Conservation (phyloP, 345 rosid species). For the Raphanus sativus region DNA sequence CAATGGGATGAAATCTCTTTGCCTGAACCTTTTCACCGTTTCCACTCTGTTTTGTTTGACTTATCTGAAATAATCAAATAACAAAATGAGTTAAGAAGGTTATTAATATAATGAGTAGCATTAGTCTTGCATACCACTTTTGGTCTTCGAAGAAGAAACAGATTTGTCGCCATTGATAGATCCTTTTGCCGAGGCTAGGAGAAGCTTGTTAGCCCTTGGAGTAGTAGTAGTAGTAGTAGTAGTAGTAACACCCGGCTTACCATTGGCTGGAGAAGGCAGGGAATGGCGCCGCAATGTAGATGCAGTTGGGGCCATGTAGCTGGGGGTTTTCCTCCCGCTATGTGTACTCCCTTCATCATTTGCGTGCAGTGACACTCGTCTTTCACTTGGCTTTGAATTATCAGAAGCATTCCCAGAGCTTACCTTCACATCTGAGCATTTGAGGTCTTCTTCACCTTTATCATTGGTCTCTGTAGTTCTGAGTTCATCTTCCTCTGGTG, state of each 20-base stretch:
- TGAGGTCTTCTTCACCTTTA: constrained; percentile 36
- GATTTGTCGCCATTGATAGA: constrained; percentile 51
- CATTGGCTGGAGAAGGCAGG: constrained; percentile 57
- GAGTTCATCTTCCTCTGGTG: constrained; percentile 33
- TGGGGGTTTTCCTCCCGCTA: constrained; percentile 57
- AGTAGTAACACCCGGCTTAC: constrained; percentile 33
- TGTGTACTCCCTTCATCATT: constrained; percentile 45
- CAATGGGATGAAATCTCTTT: constrained; percentile 19
- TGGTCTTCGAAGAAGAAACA: constrained; percentile 57
- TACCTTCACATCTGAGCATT: constrained; percentile 36
- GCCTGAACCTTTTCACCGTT: constrained; percentile 51
- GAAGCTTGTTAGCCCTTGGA: constrained; percentile 55
- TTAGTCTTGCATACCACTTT: too few relatives aligned
- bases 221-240: constrained; percentile 50
- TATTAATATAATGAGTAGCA: too few relatives aligned
- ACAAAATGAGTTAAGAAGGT: constrained; percentile 2
- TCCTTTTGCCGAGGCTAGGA: constrained; percentile 59
- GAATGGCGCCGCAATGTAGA: constrained; percentile 72
- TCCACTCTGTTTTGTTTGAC: constrained; percentile 66
- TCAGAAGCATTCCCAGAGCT: constrained; percentile 43
- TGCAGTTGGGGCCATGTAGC: constrained; percentile 88
- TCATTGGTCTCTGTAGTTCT: constrained; percentile 41
- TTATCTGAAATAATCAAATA: constrained; percentile 52
- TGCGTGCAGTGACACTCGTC: constrained; percentile 56
- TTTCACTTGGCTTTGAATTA: constrained; percentile 48